These are phyloP conservation scores for Bipolaris victoriae DNA, from an alignment of 2,329 filamentous ascomycete species.

Conservation along the genomic window DNA sequence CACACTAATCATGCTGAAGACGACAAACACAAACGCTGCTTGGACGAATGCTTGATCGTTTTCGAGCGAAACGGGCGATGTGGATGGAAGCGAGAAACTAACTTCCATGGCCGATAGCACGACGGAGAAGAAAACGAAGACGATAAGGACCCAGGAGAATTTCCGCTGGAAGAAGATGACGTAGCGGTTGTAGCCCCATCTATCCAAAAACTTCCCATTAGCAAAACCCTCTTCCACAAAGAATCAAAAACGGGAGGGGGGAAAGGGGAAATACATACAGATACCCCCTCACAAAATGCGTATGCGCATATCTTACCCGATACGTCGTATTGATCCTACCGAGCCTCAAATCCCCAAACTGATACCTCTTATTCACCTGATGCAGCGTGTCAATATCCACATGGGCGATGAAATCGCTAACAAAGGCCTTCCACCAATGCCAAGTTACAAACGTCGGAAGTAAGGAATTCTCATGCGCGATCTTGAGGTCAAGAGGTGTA, in stretches of 20 bases:
- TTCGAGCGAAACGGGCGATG: constrained; percentile 15
- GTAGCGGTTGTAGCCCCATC: constrained; percentile 50
- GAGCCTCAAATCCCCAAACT: constrained; percentile 45
- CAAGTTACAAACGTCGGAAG: constrained; percentile 42
- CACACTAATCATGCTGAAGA: constrained; percentile 46
- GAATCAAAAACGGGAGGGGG: too few relatives aligned
- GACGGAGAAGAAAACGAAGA: constrained; percentile 48
- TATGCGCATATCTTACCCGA: constrained; percentile 38
- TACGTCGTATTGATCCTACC: constrained; percentile 48
- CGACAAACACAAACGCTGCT: constrained; percentile 43
- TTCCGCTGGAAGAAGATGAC: constrained; percentile 49
- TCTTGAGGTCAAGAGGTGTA: constrained; percentile 41
- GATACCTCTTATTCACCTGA: constrained; percentile 46
- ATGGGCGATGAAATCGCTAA: constrained; percentile 28
- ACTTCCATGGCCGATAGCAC: constrained; percentile 50
- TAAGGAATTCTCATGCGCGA: constrained; percentile 39
- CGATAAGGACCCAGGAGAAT: constrained; percentile 46
- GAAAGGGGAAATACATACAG: constrained; percentile 15
- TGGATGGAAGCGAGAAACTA: constrained; percentile 19
- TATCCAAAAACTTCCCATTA: neutral
- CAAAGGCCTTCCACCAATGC: constrained; percentile 45
- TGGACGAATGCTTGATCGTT: constrained; percentile 31
- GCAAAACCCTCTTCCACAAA: neutral
- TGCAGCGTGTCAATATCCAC: constrained; percentile 43
- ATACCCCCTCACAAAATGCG: constrained; percentile 49